Evolutionary conservation across 2,329 filamentous ascomycete genomes (phyloP).

Genomic region (Alternaria triticimaculans): DNA sequence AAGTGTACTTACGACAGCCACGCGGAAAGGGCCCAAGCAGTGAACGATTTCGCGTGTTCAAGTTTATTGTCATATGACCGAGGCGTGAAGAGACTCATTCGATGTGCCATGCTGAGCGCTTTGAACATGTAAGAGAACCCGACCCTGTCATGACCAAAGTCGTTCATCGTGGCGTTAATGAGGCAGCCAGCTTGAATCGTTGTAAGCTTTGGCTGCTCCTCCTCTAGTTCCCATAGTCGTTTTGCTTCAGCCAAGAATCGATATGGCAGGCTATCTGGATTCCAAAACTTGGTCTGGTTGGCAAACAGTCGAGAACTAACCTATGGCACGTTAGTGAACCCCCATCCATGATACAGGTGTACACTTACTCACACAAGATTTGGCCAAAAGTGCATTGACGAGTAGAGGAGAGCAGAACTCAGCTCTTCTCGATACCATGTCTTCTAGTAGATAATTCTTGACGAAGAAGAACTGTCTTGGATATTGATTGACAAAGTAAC

Average conservation of each 20-base stretch:
- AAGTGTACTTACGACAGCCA: slow-evolving; percentile 8
- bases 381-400: slow-evolving; percentile 29
- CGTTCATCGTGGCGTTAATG: slow-evolving; percentile 16
- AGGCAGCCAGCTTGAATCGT: slow-evolving; percentile 21
- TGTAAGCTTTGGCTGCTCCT: slow-evolving; percentile 9
- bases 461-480: slow-evolving; percentile 17
- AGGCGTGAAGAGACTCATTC: slow-evolving; percentile 17
- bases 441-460: slow-evolving; percentile 28
- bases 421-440: slow-evolving; percentile 15
- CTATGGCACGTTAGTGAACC: slow-evolving; percentile 9
- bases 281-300: slow-evolving; percentile 18
- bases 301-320: slow-evolving; percentile 5
- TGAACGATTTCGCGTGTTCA: slow-evolving; percentile 14
- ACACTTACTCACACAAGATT: slow-evolving; percentile 24
- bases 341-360: background rate
- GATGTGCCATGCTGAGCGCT: slow-evolving; percentile 20
- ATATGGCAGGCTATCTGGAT: slow-evolving; percentile 21
- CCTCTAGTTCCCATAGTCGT: slow-evolving; percentile 26
- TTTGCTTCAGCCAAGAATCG: slow-evolving; percentile 30
- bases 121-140: slow-evolving; percentile 13
- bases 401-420: slow-evolving; percentile 26
- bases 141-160: slow-evolving; percentile 12
- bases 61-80: background rate
- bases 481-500: slow-evolving; percentile 22
- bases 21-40: slow-evolving; percentile 13